Evolutionary conservation across 1,139 yeast genomes (phyloP).

Genomic region (Blastobotrys serpentis): DNA sequence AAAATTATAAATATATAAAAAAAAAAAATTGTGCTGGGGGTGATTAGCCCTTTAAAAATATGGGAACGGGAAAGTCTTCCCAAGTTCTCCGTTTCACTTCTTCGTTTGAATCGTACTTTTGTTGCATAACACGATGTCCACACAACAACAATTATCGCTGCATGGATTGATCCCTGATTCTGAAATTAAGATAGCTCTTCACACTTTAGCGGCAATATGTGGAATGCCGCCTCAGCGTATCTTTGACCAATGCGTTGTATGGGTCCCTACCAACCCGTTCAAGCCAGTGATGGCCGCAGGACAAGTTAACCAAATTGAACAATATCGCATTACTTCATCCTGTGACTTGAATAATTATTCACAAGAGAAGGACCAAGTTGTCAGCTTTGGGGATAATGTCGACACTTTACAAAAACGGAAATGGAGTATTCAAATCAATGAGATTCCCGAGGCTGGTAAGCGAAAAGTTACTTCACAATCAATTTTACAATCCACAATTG

Average conservation of each 20-base stretch:
- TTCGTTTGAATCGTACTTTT: not conserved
- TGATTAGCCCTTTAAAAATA: too few species aligned
- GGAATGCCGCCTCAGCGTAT: slow-evolving; percentile 37
- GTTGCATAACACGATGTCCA: slow-evolving; percentile 15
- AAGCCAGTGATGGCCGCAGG: slow-evolving; percentile 37
- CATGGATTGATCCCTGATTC: slow-evolving; percentile 33
- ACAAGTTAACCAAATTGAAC: slow-evolving; percentile 39
- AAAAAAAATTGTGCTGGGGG: too few species aligned
- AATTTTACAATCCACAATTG: slow-evolving; percentile 62
- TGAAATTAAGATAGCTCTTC: slow-evolving; percentile 37
- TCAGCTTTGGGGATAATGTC: slow-evolving; percentile 18
- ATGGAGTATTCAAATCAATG: slow-evolving; percentile 72
- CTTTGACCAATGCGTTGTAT: slow-evolving; percentile 33
- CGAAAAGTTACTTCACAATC: slow-evolving; percentile 66
- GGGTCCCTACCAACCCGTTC: slow-evolving; percentile 36
- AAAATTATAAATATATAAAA: not conserved
- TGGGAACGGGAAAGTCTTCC: too few species aligned
- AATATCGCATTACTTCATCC: slow-evolving; percentile 35
- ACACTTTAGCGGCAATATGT: slow-evolving; percentile 37
- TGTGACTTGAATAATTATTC: slow-evolving; percentile 17
- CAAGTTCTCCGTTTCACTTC: not conserved
- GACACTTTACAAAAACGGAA: slow-evolving; percentile 19
- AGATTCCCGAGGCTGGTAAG: slow-evolving; percentile 86
- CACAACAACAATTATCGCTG: slow-evolving; percentile 41
- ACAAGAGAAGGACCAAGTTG: slow-evolving; percentile 10